These are phyloP conservation scores for Durotheca rogersii DNA, from an alignment of 495 filamentous ascomycete species.

Conservation along the genomic window DNA sequence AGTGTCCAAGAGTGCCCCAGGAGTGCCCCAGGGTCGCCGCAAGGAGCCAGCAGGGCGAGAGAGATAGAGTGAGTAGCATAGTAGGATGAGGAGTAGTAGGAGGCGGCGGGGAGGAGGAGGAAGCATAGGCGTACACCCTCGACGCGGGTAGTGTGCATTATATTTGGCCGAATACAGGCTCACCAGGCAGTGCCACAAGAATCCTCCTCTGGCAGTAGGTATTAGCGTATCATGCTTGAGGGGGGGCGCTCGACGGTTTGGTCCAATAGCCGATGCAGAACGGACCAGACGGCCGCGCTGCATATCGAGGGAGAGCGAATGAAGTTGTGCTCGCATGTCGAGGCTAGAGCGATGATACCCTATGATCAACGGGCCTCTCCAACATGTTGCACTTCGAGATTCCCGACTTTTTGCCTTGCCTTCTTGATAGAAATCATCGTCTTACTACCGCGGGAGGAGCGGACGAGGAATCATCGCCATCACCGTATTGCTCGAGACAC, in stretches of 20 bases:
- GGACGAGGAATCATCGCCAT: no score
- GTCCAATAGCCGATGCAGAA: constrained; percentile 17
- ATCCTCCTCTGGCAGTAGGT: constrained; percentile 20
- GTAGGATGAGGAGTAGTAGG: no score
- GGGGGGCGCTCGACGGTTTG: constrained; percentile 4
- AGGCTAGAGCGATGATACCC: constrained; percentile 12
- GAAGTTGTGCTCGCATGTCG: constrained; percentile 21
- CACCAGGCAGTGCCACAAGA: constrained; percentile 5
- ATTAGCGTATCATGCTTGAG: constrained; percentile 10
- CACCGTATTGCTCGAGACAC: no score
- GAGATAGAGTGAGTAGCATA: no score
- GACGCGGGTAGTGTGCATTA: no score
- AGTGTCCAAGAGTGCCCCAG: no score
- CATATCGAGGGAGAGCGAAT: constrained; percentile 15
- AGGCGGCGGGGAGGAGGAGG: no score
- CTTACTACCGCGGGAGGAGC: neutral
- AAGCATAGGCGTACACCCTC: no score
- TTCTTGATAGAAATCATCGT: no score
- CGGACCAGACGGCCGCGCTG: neutral
- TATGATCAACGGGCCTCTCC: no score
- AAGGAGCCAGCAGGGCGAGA: no score
- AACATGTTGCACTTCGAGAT: neutral
- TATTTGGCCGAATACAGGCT: constrained; percentile 19
- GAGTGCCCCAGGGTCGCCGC: no score
- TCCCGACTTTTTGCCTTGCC: constrained; percentile 5